Base-by-base conservation (phyloP, 2,329 filamentous ascomycete species). In the Penicillium sp. region DNA sequence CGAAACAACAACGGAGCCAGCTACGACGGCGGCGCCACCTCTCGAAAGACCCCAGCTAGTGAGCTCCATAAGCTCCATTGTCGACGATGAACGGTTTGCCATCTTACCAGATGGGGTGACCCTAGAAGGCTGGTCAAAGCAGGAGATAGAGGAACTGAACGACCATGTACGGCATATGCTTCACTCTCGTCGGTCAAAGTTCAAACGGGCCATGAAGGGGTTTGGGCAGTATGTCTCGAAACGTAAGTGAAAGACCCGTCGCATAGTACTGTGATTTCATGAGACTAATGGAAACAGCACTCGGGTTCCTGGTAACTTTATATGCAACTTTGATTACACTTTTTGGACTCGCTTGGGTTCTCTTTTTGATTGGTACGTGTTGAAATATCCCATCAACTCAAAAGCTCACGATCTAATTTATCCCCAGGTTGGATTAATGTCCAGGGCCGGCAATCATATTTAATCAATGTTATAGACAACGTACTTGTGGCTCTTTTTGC, bases 151-250 rank as follows among this genome's bases (percentile, higher is more conserved):
- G 59, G 85, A 90, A 67, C 76, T 96, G 40, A 90, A 96, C 65
- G 91, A 96, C 63, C 87, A 93, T 68, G 91, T 96, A 18, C 82
- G 91, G 30, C 91, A 96, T 68, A 90, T 94, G 84, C 74, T 96
- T 43, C 91, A 95, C 72, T 95, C 91, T 6, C 83, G 85, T 55
- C 83, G 89, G 16, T 88, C 87, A 35, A 87, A 85, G 58, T 89
- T 95, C 75, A 93, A 91, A 73, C 86, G 89, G 38, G 77, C 83
- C 12, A 84, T 92, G 83, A 87, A 84, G 68, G 90, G 89, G 0
- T 96, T 96, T 66, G 83, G 85, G 3, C 85, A 93, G 72, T 96
- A 95, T 66, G 81, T 91, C 14, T 81, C 80, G 40, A 84, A 85
- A 64, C 89, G 82, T 85, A 71, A 75, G 81, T 77, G 30, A 24